These are phyloP conservation scores for Gossypioides kirkii DNA, from an alignment of 345 rosid genomes.

Conservation along the genomic window DNA sequence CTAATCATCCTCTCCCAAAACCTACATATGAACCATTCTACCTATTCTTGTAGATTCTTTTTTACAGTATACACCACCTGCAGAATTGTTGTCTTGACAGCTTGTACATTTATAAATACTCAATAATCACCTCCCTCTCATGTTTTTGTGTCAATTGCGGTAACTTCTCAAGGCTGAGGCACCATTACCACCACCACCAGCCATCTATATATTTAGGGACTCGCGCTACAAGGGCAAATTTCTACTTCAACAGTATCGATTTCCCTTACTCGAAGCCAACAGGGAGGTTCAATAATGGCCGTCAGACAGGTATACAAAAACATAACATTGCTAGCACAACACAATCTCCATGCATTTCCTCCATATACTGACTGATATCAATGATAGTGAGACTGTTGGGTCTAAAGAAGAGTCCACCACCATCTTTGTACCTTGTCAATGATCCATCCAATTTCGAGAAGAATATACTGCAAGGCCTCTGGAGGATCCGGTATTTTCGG, in stretches of 20 bases:
- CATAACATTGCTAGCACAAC: too few relatives aligned
- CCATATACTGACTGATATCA: too few relatives aligned
- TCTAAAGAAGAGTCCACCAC: conserved; percentile 24
- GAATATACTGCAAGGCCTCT: conserved; percentile 25
- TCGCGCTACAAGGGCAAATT: conserved; percentile 22
- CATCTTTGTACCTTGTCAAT: conserved; percentile 23
- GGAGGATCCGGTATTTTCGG: conserved; percentile 33
- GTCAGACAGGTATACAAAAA: conserved; percentile 21
- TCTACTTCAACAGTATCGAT: conserved; percentile 27
- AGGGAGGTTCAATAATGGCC: conserved; percentile 41
- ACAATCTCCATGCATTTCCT: too few relatives aligned
- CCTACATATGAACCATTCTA: too few relatives aligned
- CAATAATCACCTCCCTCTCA: not conserved
- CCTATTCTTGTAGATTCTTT: not conserved
- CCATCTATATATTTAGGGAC: conserved; percentile 40
- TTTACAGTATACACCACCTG: not conserved
- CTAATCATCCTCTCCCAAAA: not conserved
- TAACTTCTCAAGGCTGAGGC: not conserved
- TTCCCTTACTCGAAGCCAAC: conserved; percentile 25
- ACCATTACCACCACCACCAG: not conserved
- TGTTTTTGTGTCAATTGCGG: not conserved
- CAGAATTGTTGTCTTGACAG: not conserved
- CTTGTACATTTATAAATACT: conserved; percentile 18
- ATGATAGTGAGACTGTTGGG: conserved; percentile 26
- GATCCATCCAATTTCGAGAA: conserved; percentile 1